A percentile compares a stretch with the other conserved stretches of the same genome.
Conservation (phyloP, 1,284 basidiomycete genomes). For the Heterobasidion irregulare region DNA sequence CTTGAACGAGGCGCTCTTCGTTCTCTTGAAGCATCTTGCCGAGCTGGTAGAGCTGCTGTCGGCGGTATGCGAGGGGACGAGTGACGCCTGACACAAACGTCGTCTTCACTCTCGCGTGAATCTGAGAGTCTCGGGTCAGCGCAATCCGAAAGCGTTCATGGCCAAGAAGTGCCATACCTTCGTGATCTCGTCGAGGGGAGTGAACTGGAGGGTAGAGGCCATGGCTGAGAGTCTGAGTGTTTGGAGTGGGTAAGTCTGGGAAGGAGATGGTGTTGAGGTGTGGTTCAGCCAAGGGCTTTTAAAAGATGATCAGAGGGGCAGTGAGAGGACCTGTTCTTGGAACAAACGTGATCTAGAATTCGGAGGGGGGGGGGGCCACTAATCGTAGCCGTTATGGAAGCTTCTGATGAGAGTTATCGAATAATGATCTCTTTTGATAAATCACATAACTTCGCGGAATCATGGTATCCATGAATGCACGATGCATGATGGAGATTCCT, state of each 20-base stretch:
- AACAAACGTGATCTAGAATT: no score
- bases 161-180: neutral
- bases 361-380: no score
- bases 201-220: slow-evolving; percentile 1
- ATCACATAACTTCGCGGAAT: no score
- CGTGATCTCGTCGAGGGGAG: slow-evolving; percentile 1
- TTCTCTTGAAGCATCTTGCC: slow-evolving; percentile 58
- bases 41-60: slow-evolving; percentile 55
- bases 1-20: slow-evolving; percentile 35
- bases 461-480: no score
- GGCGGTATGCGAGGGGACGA: slow-evolving; percentile 42
- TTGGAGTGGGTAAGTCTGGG: neutral
- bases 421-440: no score
- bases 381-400: no score
- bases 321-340: no score
- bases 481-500: no score
- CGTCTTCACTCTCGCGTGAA: slow-evolving; percentile 31
- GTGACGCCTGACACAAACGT: slow-evolving; percentile 46
- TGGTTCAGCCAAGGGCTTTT: no score
- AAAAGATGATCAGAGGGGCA: no score
- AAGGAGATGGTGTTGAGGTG: neutral
- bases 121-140: slow-evolving; percentile 18
- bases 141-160: neutral
- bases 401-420: no score
- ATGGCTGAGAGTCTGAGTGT: neutral